Evolutionary conservation across 2,329 filamentous ascomycete species (phyloP).

Genomic region (Pseudocercospora fuligena): DNA sequence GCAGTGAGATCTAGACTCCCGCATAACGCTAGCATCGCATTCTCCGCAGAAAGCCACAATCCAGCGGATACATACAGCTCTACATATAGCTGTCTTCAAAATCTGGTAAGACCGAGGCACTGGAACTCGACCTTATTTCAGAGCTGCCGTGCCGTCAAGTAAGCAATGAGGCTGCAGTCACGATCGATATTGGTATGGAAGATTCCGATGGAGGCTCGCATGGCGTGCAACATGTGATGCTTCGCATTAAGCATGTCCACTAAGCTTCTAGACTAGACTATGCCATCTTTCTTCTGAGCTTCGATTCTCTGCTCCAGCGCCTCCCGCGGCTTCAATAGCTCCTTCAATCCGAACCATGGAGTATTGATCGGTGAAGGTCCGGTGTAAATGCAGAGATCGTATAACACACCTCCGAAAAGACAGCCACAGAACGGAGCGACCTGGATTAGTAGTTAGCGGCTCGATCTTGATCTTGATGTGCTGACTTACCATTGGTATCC

Average conservation of each 20-base stretch:
- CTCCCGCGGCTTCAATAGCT: slow-evolving; percentile 29
- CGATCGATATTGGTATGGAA: not conserved
- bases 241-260: not conserved
- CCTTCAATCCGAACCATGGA: slow-evolving; percentile 49
- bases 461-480: not conserved
- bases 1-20: slow-evolving; percentile 1
- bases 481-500: slow-evolving; percentile 50
- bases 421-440: slow-evolving; percentile 68
- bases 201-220: not conserved
- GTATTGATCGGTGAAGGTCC: slow-evolving; percentile 66
- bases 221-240: not conserved
- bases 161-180: not conserved
- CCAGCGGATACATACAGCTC: not conserved
- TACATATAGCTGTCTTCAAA: not conserved
- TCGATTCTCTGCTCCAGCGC: slow-evolving; percentile 28
- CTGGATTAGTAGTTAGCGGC: slow-evolving; percentile 22
- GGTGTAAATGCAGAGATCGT: slow-evolving; percentile 70
- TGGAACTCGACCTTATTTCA: not conserved
- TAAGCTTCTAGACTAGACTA: slow-evolving; percentile 24
- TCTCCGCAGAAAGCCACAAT: slow-evolving; percentile 6
- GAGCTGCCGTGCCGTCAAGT: not conserved
- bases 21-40: not conserved
- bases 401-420: slow-evolving; percentile 67
- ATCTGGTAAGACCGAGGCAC: not conserved
- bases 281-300: slow-evolving; percentile 33